Conservation (phyloP, 768 basidiomycete species). For the Naganishia friedmannii region DNA sequence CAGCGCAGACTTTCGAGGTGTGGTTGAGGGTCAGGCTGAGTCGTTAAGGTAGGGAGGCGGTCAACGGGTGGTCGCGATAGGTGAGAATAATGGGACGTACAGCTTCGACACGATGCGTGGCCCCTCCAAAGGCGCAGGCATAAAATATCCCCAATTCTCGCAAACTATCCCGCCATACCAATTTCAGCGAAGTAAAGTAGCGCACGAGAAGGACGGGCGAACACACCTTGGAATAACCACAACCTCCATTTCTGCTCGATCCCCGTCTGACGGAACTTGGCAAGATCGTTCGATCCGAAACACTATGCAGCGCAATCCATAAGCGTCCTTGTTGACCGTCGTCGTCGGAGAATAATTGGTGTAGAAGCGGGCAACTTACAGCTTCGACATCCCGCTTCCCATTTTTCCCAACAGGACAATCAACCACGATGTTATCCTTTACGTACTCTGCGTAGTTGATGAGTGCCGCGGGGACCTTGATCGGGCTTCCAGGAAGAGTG, state of each 20-base stretch:
- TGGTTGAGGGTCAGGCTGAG: constrained; percentile 65
- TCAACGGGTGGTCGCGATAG: not conserved
- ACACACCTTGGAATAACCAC: constrained; percentile 71
- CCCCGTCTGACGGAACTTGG: constrained; percentile 62
- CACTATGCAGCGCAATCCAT: constrained; percentile 64
- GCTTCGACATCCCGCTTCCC: constrained; percentile 54
- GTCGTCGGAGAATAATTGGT: not conserved
- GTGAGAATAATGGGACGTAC: constrained; percentile 30
- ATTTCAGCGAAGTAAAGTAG: not conserved
- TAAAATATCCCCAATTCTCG: constrained; percentile 94
- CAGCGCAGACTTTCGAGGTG: constrained; percentile 65
- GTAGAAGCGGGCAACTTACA: constrained; percentile 51
- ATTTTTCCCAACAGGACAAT: constrained; percentile 59
- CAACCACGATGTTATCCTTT: constrained; percentile 60
- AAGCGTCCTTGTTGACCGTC: not conserved
- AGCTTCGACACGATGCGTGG: constrained; percentile 72
- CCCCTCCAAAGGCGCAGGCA: constrained; percentile 60
- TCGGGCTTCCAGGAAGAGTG: not conserved
- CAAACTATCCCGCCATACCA: constrained; percentile 56
- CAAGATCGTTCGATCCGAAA: constrained; percentile 76
- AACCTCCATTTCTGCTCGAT: constrained; percentile 75
- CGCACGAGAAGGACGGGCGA: not conserved
- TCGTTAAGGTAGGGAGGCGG: not conserved
- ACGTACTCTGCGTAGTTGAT: constrained; percentile 76
- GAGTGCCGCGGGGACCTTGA: constrained; percentile 52